Percentiles rank a stretch among this genome's conserved stretches.
Evolutionary conservation across 345 rosid genomes (phyloP).

Genomic region (Psidium guajava): DNA sequence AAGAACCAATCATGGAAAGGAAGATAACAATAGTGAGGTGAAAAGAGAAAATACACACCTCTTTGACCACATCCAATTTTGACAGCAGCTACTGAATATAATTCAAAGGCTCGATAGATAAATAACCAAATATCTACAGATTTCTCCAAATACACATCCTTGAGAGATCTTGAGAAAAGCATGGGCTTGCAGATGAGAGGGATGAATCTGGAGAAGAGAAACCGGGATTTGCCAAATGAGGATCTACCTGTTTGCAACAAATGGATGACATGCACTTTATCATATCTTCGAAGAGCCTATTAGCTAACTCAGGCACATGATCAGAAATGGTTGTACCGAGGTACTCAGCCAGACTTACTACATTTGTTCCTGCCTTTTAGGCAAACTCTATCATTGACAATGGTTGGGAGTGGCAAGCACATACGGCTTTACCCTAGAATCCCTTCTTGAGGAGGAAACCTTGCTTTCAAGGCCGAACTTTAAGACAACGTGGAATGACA

Average conservation of each 20-base stretch:
- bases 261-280: constrained; percentile 83
- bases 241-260: constrained; percentile 83
- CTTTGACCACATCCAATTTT: constrained; percentile 41
- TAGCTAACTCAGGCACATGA: constrained; percentile 82
- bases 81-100: constrained; percentile 52
- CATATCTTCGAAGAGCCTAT: constrained; percentile 92
- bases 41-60: constrained; percentile 23
- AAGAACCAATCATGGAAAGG: not conserved
- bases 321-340: constrained; percentile 83
- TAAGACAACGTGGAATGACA: constrained; percentile 78
- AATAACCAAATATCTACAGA: constrained; percentile 50
- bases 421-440: constrained; percentile 43
- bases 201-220: constrained; percentile 80
- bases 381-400: constrained; percentile 64
- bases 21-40: not conserved
- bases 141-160: too few relatives aligned
- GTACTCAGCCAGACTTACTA: constrained; percentile 90
- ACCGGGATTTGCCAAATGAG: constrained; percentile 48
- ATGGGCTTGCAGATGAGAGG: constrained; percentile 50
- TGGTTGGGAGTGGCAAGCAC: constrained; percentile 80
- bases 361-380: constrained; percentile 43
- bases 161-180: constrained; percentile 70
- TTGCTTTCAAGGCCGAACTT: constrained; percentile 32
- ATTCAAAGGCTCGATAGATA: constrained; percentile 58
- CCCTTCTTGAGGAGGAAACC: constrained; percentile 40